phyloP scores from a whole-genome alignment of 108 stramenopile genomes.

The Mediolabrus comicus region DNA sequence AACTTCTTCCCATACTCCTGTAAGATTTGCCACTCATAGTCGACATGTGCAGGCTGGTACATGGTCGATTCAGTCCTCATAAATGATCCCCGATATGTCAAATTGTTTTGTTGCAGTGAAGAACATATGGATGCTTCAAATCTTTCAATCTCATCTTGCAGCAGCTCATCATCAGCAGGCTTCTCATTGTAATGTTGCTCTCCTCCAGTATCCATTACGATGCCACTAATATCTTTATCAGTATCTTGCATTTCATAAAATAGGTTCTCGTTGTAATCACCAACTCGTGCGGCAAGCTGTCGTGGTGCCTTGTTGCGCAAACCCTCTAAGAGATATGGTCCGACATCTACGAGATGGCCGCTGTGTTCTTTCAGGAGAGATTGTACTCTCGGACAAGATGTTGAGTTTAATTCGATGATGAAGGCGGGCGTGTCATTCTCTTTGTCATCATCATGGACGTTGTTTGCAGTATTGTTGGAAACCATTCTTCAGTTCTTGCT shows the following conservation, averaged over 20 bases:
- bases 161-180: not conserved
- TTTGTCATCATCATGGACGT: not conserved
- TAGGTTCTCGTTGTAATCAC: constrained; percentile 65
- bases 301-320: constrained; percentile 34
- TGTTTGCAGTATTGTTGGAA: too few species aligned
- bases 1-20: constrained; percentile 29
- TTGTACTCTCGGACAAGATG: constrained; percentile 15
- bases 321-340: constrained; percentile 15
- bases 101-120: constrained; percentile 11
- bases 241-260: constrained; percentile 54
- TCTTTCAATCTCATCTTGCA: constrained; percentile 19
- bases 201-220: not conserved
- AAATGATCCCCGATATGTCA: constrained; percentile 51
- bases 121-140: constrained; percentile 26
- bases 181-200: not conserved
- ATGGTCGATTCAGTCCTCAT: constrained; percentile 53
- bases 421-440: not conserved
- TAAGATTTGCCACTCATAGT: constrained; percentile 58
- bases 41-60: constrained; percentile 75
- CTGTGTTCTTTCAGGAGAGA: constrained; percentile 13
- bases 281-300: constrained; percentile 50
- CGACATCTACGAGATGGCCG: constrained; percentile 35
- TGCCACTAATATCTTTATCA: constrained; percentile 12
- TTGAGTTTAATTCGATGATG: constrained; percentile 16
- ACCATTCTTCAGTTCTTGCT: too few species aligned